Evolutionary conservation across 164 flowering plant genomes (phyloP).

Genomic region (Vitis cinerea): DNA sequence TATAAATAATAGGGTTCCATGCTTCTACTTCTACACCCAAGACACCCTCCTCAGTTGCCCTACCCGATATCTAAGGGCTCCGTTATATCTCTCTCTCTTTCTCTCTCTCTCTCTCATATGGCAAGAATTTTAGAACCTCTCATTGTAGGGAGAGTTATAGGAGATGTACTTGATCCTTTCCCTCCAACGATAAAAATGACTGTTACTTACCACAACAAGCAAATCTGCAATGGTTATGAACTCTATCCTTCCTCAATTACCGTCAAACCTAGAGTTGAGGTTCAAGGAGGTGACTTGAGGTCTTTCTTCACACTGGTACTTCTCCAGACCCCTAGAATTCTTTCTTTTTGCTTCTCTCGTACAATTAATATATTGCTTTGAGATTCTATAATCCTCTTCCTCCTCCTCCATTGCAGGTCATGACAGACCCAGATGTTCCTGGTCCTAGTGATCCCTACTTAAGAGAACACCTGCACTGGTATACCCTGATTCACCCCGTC

Average conservation of each 20-base stretch:
- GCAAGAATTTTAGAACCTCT: conserved; percentile 55
- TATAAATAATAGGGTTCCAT: too few species aligned
- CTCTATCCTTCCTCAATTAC: conserved; percentile 57
- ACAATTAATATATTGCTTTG: neutral
- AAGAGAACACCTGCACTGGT: conserved; percentile 79
- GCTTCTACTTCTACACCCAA: too few species aligned
- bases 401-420: conserved; percentile 36
- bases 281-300: conserved; percentile 75
- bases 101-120: conserved; percentile 50
- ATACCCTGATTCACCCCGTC: conserved; percentile 5
- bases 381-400: neutral
- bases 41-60: too few species aligned
- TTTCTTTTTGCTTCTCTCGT: neutral
- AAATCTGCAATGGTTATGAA: conserved; percentile 75
- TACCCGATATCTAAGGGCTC: too few species aligned
- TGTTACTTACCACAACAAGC: conserved; percentile 49
- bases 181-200: conserved; percentile 52
- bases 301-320: conserved; percentile 79
- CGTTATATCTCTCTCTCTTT: conserved; percentile 10
- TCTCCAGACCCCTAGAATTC: neutral
- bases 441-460: conserved; percentile 86
- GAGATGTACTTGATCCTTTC: conserved; percentile 78
- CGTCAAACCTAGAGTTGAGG: conserved; percentile 58
- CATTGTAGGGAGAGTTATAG: conserved; percentile 67
- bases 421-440: conserved; percentile 87